Evolutionary conservation across 257 asterid species (phyloP).

Genomic region (Solanum tarapatanum): DNA sequence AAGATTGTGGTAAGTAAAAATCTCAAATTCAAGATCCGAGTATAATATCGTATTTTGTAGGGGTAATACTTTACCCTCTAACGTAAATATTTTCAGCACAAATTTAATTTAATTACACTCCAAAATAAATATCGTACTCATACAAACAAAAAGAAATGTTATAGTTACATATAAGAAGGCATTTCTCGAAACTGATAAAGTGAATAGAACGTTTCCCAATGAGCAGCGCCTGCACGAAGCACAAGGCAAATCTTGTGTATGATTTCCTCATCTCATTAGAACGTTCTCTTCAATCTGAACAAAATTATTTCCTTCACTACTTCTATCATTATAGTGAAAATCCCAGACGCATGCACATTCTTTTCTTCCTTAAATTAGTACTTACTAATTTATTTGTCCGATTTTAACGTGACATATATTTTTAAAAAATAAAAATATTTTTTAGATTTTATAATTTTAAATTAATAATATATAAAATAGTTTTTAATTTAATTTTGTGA

Average conservation of each 20-base stretch:
- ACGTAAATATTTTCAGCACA: fast-evolving
- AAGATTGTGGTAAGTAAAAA: not conserved
- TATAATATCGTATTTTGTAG: too few species aligned
- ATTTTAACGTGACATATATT: too few species aligned
- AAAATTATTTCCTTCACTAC: not conserved
- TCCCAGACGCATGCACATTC: conserved; percentile 19
- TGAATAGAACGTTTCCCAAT: not conserved
- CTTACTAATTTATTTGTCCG: too few species aligned
- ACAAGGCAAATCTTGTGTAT: conserved; percentile 1
- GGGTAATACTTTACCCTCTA: too few species aligned
- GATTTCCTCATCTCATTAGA: not conserved
- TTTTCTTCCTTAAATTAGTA: conserved; percentile 12
- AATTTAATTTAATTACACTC: not conserved
- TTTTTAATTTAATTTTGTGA: too few species aligned
- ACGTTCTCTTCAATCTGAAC: not conserved
- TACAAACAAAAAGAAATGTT: not conserved
- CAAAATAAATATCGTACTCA: fast-evolving
- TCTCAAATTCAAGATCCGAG: too few species aligned
- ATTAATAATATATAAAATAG: too few species aligned
- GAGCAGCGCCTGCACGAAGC: not conserved
- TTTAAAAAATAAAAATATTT: fast-evolving
- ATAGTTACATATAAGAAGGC: not conserved
- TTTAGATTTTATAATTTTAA: too few species aligned
- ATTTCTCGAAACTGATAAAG: not conserved
- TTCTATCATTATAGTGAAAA: not conserved